These are phyloP conservation scores for Acacia pycnantha DNA, from an alignment of 331 rosid species.

Conservation along the genomic window DNA sequence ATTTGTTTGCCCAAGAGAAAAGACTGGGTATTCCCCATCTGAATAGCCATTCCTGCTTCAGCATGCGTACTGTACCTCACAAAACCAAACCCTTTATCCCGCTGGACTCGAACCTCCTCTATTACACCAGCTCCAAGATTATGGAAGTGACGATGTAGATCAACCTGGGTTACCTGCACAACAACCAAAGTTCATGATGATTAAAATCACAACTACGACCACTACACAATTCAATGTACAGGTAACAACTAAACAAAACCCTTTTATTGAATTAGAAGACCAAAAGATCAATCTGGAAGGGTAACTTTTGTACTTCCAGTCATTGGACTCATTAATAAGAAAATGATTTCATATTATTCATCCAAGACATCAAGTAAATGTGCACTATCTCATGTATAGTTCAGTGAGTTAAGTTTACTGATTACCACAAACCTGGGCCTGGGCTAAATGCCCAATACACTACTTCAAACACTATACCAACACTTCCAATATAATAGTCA, in stretches of 20 bases:
- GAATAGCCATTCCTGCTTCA: conserved; percentile 96
- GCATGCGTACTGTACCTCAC: conserved; percentile 81
- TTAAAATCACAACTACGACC: conserved; percentile 7
- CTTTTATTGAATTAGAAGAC: background rate
- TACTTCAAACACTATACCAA: background rate
- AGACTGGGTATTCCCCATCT: conserved; percentile 83
- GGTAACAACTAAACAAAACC: background rate
- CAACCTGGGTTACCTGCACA: conserved; percentile 80
- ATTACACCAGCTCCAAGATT: conserved; percentile 87
- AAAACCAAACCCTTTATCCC: conserved; percentile 97
- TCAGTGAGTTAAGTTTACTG: background rate
- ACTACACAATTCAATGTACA: background rate
- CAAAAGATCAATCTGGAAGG: background rate
- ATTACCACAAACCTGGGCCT: background rate
- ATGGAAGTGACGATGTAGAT: conserved; percentile 93
- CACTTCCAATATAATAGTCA: background rate
- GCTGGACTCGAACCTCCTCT: conserved; percentile 96
- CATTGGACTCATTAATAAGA: background rate
- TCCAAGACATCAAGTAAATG: background rate
- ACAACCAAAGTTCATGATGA: conserved; percentile 35
- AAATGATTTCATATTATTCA: background rate
- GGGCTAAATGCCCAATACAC: background rate
- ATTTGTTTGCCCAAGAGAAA: conserved; percentile 74
- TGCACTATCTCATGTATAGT: background rate
- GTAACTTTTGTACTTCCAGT: background rate